Evolutionary conservation across 495 filamentous ascomycete genomes (phyloP).

Genomic region (Aspergillus olivimuriae): DNA sequence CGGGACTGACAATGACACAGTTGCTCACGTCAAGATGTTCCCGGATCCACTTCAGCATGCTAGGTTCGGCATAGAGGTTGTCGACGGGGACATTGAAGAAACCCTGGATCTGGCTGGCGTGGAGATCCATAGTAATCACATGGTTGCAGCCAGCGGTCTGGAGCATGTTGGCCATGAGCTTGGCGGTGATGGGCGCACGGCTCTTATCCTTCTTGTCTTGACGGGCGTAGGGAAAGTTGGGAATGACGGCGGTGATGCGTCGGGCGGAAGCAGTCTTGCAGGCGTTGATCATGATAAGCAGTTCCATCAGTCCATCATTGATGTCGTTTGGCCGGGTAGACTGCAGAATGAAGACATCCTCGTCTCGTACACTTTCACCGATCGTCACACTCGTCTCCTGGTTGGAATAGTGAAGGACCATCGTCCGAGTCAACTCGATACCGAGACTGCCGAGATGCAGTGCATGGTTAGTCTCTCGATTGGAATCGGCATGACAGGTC

Average conservation of each 20-base stretch:
- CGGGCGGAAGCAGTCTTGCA: slow-evolving; percentile 95
- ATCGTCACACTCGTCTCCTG: slow-evolving; percentile 97
- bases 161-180: slow-evolving; percentile 95
- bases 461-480: slow-evolving; percentile 2
- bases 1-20: slow-evolving; percentile 91
- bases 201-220: slow-evolving; percentile 99
- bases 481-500: too few relatives aligned
- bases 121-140: slow-evolving; percentile 81
- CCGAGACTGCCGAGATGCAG: slow-evolving; percentile 59
- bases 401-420: slow-evolving; percentile 95
- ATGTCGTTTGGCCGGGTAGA: slow-evolving; percentile 93
- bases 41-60: slow-evolving; percentile 82
- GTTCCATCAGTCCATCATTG: slow-evolving; percentile 98
- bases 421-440: slow-evolving; percentile 87
- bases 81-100: slow-evolving; percentile 99
- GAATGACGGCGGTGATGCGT: slow-evolving; percentile 86
- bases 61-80: slow-evolving; percentile 94
- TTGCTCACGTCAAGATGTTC: slow-evolving; percentile 78
- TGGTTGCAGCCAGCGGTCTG: slow-evolving; percentile 87
- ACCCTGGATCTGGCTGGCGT: slow-evolving; percentile 62
- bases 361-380: slow-evolving; percentile 92
- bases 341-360: slow-evolving; percentile 97
- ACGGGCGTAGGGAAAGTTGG: slow-evolving; percentile 97
- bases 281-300: slow-evolving; percentile 98
- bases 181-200: slow-evolving; percentile 78